Conservation (phyloP, 2,329 filamentous ascomycete genomes). For the Aspergillus aculeatus region DNA sequence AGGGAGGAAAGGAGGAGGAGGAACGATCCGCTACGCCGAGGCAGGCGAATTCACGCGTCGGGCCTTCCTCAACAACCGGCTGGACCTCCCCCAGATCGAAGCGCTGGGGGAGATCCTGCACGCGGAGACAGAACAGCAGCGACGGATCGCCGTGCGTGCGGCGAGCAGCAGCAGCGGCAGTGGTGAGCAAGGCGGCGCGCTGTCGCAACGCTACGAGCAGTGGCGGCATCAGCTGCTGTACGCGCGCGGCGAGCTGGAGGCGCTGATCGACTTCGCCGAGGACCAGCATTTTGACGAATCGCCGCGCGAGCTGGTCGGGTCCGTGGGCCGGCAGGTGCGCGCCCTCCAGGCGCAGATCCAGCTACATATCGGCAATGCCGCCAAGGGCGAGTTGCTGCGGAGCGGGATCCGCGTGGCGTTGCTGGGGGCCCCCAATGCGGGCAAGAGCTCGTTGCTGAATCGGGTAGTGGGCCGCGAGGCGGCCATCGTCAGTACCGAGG, state of each 20-base stretch:
- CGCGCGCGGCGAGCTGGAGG: slow-evolving; percentile 88
- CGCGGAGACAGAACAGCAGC: slow-evolving; percentile 86
- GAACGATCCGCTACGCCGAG: slow-evolving; percentile 76
- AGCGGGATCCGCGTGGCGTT: slow-evolving; percentile 84
- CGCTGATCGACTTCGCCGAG: slow-evolving; percentile 94
- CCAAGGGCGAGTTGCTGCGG: slow-evolving; percentile 77
- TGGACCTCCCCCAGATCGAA: slow-evolving; percentile 82
- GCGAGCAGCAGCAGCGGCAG: slow-evolving; percentile 46
- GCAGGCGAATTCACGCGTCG: slow-evolving; percentile 93
- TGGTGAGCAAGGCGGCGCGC: slow-evolving; percentile 39
- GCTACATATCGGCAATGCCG: slow-evolving; percentile 71
- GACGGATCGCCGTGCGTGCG: slow-evolving; percentile 78
- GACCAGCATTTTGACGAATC: slow-evolving; percentile 96
- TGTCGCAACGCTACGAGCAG: slow-evolving; percentile 73
- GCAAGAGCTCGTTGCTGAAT: slow-evolving; percentile 93
- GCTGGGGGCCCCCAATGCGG: slow-evolving; percentile 87
- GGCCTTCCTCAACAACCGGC: slow-evolving; percentile 80
- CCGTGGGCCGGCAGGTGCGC: slow-evolving; percentile 65
- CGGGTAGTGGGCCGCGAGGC: slow-evolving; percentile 85
- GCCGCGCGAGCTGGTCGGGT: slow-evolving; percentile 66
- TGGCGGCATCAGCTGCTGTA: slow-evolving; percentile 78
- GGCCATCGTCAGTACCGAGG: slow-evolving; percentile 89
- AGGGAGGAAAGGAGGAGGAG: background rate
- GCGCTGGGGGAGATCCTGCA: slow-evolving; percentile 61
- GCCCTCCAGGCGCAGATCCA: slow-evolving; percentile 63